phyloP scores from a whole-genome alignment of 2,329 filamentous ascomycete species.

The Fusarium bactridioides region DNA sequence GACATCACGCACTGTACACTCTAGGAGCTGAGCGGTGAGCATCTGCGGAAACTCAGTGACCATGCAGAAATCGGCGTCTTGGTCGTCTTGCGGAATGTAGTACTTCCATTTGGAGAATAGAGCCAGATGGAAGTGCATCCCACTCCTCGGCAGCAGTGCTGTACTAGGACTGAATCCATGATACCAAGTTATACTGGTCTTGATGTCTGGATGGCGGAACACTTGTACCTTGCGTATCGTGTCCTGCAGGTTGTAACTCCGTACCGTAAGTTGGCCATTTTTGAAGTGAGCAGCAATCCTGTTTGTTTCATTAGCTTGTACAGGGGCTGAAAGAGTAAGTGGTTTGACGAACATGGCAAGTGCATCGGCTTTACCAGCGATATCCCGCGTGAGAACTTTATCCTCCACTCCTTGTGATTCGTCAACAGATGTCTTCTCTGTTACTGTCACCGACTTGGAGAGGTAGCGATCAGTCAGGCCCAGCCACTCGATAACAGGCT shows the following conservation, averaged over 20 bases:
- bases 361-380: neutral
- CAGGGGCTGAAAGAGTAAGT: too few species aligned
- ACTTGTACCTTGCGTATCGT: neutral
- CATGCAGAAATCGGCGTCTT: neutral
- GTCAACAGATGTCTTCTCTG: neutral
- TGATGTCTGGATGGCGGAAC: neutral
- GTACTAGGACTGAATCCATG: neutral
- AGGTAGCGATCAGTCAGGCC: neutral
- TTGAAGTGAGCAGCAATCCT: neutral
- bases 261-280: neutral
- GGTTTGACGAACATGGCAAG: neutral
- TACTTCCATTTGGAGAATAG: neutral
- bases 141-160: neutral
- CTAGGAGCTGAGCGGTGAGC: neutral
- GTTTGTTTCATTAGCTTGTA: neutral
- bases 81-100: neutral
- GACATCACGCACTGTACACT: rapidly evolving
- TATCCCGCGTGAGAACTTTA: rapidly evolving
- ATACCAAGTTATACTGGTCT: neutral
- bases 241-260: neutral
- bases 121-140: neutral
- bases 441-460: neutral
- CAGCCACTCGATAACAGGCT: neutral
- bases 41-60: neutral
- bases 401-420: neutral